Evolutionary conservation across 1,284 basidiomycete genomes (phyloP), one percentile per base, ranked within the genome.

Genomic region (Stygiomarasmius scandens): DNA sequence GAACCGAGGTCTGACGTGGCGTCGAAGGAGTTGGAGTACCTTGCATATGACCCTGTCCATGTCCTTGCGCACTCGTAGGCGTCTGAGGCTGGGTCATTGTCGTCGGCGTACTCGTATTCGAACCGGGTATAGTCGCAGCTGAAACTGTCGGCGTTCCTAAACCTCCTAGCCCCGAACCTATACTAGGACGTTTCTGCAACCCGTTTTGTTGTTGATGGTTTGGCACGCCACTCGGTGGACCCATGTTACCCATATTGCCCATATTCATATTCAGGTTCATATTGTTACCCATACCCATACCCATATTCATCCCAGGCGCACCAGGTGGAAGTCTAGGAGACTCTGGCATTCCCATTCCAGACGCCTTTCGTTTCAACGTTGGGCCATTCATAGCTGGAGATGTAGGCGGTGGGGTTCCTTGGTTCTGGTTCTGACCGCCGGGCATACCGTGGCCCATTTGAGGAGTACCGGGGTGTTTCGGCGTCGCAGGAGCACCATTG

Each of bases 311-410:
- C 6, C 38, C 38, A 41, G 38, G 38, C n/a, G 38, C n/a, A 32
- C 29, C 29, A 16, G 38, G n/a, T 41, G 38, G 48, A 41, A 57
- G 29, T 14, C 51, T 57, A 9, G 55, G 55, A 2, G 55, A 57
- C 22, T 57, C 55, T 14, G 38, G 38, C 38, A 41, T 41, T 16
- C 38, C 38, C 6, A 56, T 32, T 12, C 55, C 55, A 14, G 55
- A 56, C n/a, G 55, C 55, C 24, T 57, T 57, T 29, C 55, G 47
- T 34, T 57, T 57, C 16, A 57, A 23, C 19, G 50, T 34, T 14
- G 25, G 32, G 14, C 48, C 48, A 20, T 44, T 46, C 19, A 34
- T 46, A 19, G 50, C 47, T 20, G 55, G 45, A 9, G 55, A 19
- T 19, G 8, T 10, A 19, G 55, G 55, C 47, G 55, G 55, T 8